These are phyloP conservation scores for Wickerhamomyces xylosicus DNA, from an alignment of 805 yeast species.

Conservation along the genomic window DNA sequence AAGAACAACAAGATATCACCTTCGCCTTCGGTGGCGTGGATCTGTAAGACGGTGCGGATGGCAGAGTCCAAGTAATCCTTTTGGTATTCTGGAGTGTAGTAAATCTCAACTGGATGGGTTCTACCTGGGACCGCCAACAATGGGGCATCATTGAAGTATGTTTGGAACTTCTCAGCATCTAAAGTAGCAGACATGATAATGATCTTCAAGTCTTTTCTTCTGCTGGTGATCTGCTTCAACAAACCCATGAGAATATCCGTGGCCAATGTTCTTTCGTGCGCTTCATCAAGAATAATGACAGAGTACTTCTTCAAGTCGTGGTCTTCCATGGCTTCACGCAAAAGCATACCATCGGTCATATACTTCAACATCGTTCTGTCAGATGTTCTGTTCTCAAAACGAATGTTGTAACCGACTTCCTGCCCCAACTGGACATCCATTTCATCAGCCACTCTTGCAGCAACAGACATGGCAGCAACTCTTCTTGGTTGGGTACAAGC, in stretches of 20 bases:
- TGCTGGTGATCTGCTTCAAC: conserved; percentile 64
- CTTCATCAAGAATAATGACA: conserved; percentile 92
- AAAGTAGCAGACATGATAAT: conserved; percentile 96
- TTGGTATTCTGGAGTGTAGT: conserved; percentile 94
- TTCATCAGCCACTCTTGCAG: conserved; percentile 94
- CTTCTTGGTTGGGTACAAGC: conserved; percentile 97
- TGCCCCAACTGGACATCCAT: conserved; percentile 89
- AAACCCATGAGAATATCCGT: conserved; percentile 96
- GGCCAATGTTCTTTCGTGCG: conserved; percentile 94
- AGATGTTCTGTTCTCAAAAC: conserved; percentile 86
- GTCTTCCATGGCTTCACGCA: conserved; percentile 96
- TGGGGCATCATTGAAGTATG: conserved; percentile 85
- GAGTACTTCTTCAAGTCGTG: conserved; percentile 72
- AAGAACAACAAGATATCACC: conserved; percentile 83
- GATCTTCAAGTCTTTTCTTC: conserved; percentile 83
- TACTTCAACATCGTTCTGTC: conserved; percentile 78
- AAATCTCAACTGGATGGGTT: conserved; percentile 94
- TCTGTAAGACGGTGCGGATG: conserved; percentile 88
- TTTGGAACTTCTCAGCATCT: conserved; percentile 93
- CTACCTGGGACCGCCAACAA: conserved; percentile 95
- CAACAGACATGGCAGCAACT: conserved; percentile 98
- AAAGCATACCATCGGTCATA: conserved; percentile 98
- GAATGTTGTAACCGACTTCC: conserved; percentile 90
- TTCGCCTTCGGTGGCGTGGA: conserved; percentile 91
- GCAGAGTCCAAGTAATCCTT: conserved; percentile 93